These are phyloP conservation scores for Aurifilum marmelostoma DNA, from an alignment of 2,329 filamentous ascomycete species.

Conservation along the genomic window DNA sequence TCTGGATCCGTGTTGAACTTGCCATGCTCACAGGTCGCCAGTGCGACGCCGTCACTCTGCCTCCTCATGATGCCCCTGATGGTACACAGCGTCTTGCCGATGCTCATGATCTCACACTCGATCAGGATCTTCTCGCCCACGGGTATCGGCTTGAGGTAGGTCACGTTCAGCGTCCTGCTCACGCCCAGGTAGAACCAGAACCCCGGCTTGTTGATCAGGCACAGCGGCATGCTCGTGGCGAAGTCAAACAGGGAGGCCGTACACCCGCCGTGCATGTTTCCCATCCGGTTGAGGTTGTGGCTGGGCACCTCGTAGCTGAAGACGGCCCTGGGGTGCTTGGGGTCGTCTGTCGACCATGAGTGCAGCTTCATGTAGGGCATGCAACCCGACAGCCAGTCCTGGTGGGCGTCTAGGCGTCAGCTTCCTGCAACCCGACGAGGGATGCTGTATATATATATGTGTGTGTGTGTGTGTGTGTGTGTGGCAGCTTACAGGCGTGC, in stretches of 20 bases:
- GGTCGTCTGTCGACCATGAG: constrained; percentile 26
- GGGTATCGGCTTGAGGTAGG: constrained; percentile 66
- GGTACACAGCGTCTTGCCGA: constrained; percentile 57
- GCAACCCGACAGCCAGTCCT: constrained; percentile 24
- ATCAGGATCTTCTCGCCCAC: constrained; percentile 55
- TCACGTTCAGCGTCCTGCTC: constrained; percentile 66
- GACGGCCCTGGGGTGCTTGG: constrained; percentile 21
- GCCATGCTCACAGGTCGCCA: constrained; percentile 65
- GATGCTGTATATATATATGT: not conserved
- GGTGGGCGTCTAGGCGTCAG: not conserved
- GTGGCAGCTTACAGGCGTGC: constrained; percentile 22
- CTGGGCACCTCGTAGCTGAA: constrained; percentile 50
- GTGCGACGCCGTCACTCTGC: constrained; percentile 54
- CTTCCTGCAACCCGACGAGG: not conserved
- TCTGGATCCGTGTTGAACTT: constrained; percentile 64
- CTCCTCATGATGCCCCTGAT: constrained; percentile 59
- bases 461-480: too few relatives aligned
- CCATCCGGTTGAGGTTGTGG: constrained; percentile 55
- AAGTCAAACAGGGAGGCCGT: constrained; percentile 70
- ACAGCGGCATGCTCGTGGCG: constrained; percentile 62
- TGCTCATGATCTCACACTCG: constrained; percentile 60
- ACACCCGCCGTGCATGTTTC: constrained; percentile 65
- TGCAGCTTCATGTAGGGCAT: constrained; percentile 19
- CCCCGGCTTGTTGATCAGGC: constrained; percentile 59
- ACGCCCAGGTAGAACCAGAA: constrained; percentile 67